Evolutionary conservation across 2,329 filamentous ascomycete genomes (phyloP).

Genomic region (Colletotrichum eremochloae): DNA sequence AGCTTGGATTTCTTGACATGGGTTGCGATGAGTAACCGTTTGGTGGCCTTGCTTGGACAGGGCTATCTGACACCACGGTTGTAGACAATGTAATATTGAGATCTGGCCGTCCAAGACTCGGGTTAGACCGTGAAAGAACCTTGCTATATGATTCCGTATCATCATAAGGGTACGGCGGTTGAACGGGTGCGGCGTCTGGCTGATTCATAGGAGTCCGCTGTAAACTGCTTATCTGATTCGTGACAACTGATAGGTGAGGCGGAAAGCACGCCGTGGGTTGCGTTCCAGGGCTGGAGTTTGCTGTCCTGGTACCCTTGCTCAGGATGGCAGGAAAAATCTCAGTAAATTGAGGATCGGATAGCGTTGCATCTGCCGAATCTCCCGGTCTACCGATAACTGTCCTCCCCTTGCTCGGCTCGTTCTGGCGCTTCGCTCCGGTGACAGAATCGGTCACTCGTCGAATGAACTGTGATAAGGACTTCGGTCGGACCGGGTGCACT

Average conservation of each 20-base stretch:
- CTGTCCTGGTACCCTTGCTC: conserved; percentile 47
- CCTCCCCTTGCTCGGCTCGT: not conserved
- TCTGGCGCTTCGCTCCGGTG: not conserved
- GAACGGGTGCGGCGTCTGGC: conserved; percentile 43
- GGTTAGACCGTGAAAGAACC: conserved; percentile 22
- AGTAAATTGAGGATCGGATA: not conserved
- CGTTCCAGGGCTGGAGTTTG: conserved; percentile 50
- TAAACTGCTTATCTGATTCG: conserved; percentile 25
- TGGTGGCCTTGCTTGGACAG: conserved; percentile 44
- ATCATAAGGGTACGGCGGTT: conserved; percentile 6
- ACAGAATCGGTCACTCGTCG: not conserved
- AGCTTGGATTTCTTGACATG: conserved; percentile 62
- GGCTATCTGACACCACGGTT: conserved; percentile 42
- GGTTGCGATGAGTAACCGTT: conserved; percentile 63
- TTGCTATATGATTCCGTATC: conserved; percentile 14
- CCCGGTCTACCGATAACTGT: not conserved
- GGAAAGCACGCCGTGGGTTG: conserved; percentile 47
- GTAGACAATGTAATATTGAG: conserved; percentile 45
- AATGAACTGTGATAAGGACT: not conserved
- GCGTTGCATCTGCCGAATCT: not conserved
- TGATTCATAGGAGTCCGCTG: conserved; percentile 19
- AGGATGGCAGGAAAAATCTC: not conserved
- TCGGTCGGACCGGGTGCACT: not conserved
- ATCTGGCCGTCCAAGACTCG: conserved; percentile 10
- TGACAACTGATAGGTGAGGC: conserved; percentile 43